phyloP scores from a whole-genome alignment of 305 asterid genomes.

The Rubia tinctorum region DNA sequence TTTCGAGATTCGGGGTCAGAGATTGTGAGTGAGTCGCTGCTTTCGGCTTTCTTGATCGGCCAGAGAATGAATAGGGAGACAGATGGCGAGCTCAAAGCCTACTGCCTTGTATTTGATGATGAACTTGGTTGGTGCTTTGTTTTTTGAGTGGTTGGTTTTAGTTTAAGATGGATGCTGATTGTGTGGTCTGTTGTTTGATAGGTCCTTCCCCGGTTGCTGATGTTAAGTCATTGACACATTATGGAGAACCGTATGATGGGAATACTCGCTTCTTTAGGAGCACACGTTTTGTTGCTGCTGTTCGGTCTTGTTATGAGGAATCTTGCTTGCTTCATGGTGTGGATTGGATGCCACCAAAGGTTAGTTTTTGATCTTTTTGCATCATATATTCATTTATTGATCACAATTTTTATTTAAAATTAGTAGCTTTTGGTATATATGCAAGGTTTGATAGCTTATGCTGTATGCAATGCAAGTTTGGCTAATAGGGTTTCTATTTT shows the following conservation, averaged over 20 bases:
- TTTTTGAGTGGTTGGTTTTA: not conserved
- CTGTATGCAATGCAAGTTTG: not conserved
- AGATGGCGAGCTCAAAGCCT: conserved; percentile 95
- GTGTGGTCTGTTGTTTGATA: conserved; percentile 17
- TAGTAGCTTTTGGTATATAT: not conserved
- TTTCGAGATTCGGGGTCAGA: conserved; percentile 31
- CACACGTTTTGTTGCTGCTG: conserved; percentile 97
- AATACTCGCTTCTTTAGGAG: conserved; percentile 93
- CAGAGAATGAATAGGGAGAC: conserved; percentile 96
- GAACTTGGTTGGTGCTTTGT: conserved; percentile 52
- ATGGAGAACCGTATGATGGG: conserved; percentile 97
- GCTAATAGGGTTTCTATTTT: not conserved
- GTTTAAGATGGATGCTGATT: conserved; percentile 6
- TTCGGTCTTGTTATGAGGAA: conserved; percentile 94
- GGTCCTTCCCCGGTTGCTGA: conserved; percentile 80
- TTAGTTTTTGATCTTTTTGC: conserved; percentile 19
- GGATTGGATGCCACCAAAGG: conserved; percentile 99
- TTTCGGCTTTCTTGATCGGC: conserved; percentile 80
- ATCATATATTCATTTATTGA: not conserved
- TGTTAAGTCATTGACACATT: conserved; percentile 87
- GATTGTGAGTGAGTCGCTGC: conserved; percentile 66
- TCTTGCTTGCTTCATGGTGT: conserved; percentile 96
- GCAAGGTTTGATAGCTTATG: not conserved
- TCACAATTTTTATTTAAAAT: not conserved
- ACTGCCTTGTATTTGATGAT: conserved; percentile 91